phyloP scores from a whole-genome alignment of 305 asterid species.

The Rubia tinctorum region DNA sequence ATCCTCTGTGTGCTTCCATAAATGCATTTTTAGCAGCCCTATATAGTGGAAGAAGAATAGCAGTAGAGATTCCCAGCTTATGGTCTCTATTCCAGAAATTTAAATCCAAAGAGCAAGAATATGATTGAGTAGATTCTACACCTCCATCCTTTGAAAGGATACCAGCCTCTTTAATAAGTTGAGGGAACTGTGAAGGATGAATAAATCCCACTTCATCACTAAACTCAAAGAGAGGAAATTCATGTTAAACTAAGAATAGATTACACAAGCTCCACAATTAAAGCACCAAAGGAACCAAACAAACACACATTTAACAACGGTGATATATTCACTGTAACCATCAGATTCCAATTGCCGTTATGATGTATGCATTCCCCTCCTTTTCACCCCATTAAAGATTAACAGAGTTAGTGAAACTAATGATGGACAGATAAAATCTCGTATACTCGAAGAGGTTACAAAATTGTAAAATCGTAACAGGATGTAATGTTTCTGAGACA shows the following conservation, averaged over 20 bases:
- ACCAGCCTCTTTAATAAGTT: constrained; percentile 18
- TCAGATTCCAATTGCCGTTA: background rate
- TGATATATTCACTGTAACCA: no score
- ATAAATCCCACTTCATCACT: constrained; percentile 88
- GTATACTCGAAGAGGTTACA: no score
- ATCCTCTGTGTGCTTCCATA: constrained; percentile 45
- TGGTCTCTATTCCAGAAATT: constrained; percentile 44
- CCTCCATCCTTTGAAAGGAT: constrained; percentile 8
- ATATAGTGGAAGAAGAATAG: constrained; percentile 53
- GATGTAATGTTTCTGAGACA: background rate
- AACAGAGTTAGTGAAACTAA: background rate
- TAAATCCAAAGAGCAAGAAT: constrained; percentile 23
- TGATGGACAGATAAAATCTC: background rate
- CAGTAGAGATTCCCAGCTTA: constrained; percentile 27
- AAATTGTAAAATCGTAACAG: background rate
- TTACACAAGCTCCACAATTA: background rate
- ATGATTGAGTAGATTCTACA: constrained; percentile 15
- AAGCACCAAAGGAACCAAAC: no score
- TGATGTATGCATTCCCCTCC: background rate
- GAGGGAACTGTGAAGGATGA: constrained; percentile 71
- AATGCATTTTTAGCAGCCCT: constrained; percentile 67
- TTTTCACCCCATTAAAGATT: no score
- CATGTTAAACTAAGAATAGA: background rate
- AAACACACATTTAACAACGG: no score
- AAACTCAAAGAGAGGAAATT: constrained; percentile 13